Conservation (phyloP, 768 basidiomycete genomes). For the Boletus sp. region DNA sequence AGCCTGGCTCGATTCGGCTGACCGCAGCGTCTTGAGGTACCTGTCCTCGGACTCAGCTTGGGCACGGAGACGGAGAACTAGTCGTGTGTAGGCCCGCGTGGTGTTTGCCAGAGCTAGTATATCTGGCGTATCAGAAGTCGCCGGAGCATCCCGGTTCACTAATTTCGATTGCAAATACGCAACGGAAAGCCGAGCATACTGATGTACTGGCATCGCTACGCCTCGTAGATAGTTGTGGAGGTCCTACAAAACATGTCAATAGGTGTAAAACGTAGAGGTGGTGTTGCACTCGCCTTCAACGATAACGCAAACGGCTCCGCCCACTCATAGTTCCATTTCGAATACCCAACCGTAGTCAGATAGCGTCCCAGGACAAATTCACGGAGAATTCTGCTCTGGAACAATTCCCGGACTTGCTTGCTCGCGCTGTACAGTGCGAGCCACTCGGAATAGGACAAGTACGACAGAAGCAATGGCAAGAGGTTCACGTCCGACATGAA, state of each 20-base stretch:
- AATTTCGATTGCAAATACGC: slow-evolving; percentile 52
- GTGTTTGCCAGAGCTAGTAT: slow-evolving; percentile 56
- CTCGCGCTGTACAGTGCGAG: slow-evolving; percentile 55
- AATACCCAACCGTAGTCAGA: slow-evolving; percentile 69
- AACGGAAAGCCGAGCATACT: slow-evolving; percentile 60
- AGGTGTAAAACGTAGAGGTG: background rate
- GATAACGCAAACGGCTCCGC: slow-evolving; percentile 62
- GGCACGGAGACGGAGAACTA: slow-evolving; percentile 71
- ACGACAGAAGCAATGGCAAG: slow-evolving; percentile 52
- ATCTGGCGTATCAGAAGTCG: slow-evolving; percentile 39
- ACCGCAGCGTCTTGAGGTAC: slow-evolving; percentile 15
- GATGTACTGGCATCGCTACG: slow-evolving; percentile 70
- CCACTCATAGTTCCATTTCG: slow-evolving; percentile 53
- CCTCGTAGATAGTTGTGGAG: slow-evolving; percentile 77
- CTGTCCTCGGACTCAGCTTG: slow-evolving; percentile 66
- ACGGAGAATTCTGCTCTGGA: slow-evolving; percentile 46
- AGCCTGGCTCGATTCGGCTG: background rate
- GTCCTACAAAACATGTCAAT: slow-evolving; percentile 46
- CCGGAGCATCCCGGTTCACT: slow-evolving; percentile 39
- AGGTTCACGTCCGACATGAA: slow-evolving; percentile 55
- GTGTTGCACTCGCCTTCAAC: slow-evolving; percentile 47
- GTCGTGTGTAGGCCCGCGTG: slow-evolving; percentile 73
- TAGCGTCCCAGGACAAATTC: slow-evolving; percentile 70
- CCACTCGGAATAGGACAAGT: slow-evolving; percentile 73
- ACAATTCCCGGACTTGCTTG: slow-evolving; percentile 51